Evolutionary conservation across 164 flowering plant species (phyloP).

Genomic region (Dillenia suffruticosa): DNA sequence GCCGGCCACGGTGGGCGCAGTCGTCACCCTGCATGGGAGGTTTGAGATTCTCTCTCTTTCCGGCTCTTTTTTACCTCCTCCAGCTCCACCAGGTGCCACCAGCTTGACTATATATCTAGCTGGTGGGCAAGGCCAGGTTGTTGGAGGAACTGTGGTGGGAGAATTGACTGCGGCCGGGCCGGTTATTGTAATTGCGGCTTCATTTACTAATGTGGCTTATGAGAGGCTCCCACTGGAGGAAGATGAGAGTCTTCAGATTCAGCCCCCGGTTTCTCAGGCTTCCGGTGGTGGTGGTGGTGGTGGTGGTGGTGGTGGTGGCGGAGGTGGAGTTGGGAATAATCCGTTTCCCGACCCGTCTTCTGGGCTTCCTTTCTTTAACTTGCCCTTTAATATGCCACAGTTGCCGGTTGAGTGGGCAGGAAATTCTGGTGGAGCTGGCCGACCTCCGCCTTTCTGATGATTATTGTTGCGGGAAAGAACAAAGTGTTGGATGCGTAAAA

Average conservation of each 20-base stretch:
- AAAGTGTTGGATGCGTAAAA: not conserved
- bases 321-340: slow-evolving; percentile 21
- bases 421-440: slow-evolving; percentile 28
- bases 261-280: slow-evolving; percentile 27
- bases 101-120: slow-evolving; percentile 69
- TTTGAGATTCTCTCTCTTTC: slow-evolving; percentile 81
- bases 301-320: slow-evolving; percentile 16
- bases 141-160: slow-evolving; percentile 84
- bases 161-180: slow-evolving; percentile 80
- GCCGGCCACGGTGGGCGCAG: slow-evolving; percentile 58
- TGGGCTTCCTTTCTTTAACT: slow-evolving; percentile 70
- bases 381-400: slow-evolving; percentile 71
- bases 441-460: slow-evolving; percentile 33
- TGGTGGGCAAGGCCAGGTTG: slow-evolving; percentile 87
- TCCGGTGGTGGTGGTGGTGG: slow-evolving; percentile 27
- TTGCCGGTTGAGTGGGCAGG: slow-evolving; percentile 65
- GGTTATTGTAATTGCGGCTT: slow-evolving; percentile 72
- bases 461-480: not conserved
- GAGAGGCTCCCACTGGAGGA: slow-evolving; percentile 79
- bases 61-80: slow-evolving; percentile 87
- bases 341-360: slow-evolving; percentile 60
- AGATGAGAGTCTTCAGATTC: slow-evolving; percentile 37
- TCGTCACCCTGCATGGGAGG: slow-evolving; percentile 68
- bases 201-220: slow-evolving; percentile 83
- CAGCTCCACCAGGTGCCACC: slow-evolving; percentile 92